Percentiles rank a stretch among this genome's conserved stretches.
Conservation (phyloP, 805 yeast genomes). For the Candida andamanensis region DNA sequence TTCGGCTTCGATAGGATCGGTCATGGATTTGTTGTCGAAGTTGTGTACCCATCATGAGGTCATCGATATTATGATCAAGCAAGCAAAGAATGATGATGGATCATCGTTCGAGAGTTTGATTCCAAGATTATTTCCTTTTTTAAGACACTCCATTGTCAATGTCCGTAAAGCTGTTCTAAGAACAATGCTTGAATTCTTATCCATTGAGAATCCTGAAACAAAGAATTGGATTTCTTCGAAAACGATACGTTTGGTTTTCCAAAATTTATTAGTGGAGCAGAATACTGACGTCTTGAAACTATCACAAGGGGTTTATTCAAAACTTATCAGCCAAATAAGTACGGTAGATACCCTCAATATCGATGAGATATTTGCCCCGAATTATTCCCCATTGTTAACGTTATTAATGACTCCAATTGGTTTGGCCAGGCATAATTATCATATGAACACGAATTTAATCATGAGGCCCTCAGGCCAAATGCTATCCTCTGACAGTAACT, state of each 20-base stretch:
- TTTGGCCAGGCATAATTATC: slow-evolving; percentile 79
- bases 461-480: slow-evolving; percentile 72
- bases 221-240: slow-evolving; percentile 76
- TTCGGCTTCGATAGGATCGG: slow-evolving; percentile 91
- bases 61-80: slow-evolving; percentile 60
- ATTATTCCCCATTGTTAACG: slow-evolving; percentile 55
- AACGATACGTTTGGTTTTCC: slow-evolving; percentile 71
- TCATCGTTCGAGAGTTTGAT: slow-evolving; percentile 69
- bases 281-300: slow-evolving; percentile 64
- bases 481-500: slow-evolving; percentile 10
- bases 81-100: slow-evolving; percentile 46
- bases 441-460: slow-evolving; percentile 71
- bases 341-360: slow-evolving; percentile 29
- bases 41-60: slow-evolving; percentile 80
- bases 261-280: slow-evolving; percentile 86
- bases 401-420: slow-evolving; percentile 93
- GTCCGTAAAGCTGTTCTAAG: slow-evolving; percentile 86
- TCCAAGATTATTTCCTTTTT: slow-evolving; percentile 88
- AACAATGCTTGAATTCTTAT: slow-evolving; percentile 71
- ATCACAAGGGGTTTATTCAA: slow-evolving; percentile 57
- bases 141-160: slow-evolving; percentile 88
- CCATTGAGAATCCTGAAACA: slow-evolving; percentile 44
- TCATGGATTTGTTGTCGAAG: slow-evolving; percentile 88
- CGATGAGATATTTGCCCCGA: slow-evolving; percentile 51
- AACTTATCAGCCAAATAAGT: slow-evolving; percentile 45